Evolutionary conservation across 257 asterid species (phyloP), one percentile per base, ranked within the genome.

Genomic region (Przewalskia tangutica): DNA sequence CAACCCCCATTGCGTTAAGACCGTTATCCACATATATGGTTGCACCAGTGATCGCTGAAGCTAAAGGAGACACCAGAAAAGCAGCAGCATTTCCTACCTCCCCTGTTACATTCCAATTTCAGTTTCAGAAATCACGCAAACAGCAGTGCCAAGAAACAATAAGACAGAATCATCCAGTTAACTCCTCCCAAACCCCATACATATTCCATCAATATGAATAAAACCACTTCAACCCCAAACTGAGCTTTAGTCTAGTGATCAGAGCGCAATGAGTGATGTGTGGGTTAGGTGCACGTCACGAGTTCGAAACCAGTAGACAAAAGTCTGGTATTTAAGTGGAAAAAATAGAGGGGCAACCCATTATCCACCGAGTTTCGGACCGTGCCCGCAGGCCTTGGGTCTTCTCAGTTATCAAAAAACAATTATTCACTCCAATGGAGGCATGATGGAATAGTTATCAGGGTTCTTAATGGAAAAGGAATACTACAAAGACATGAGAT

Each of bases 41-140:
- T 17, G 96, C 88, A 48, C 97, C 97, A n/a, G 97, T 93, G 34
- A 93, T 84, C 46, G 96, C 97, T 5, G 97, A 91, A 58, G 97
- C 96, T 90, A 91, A 50, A 1, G 97, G 94, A 1, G 97, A 93
- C 27, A 88, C 90, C 68, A 93, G 88, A 82, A 93, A 93, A 36
- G 97, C 97, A 82, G 97, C 97, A 44, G 90, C 93, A 51, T 88
- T 93, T 17, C 97, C 97, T 10, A 90, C 93, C 88, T 93, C 97
- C 78, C 89, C 97, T 93, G 97, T 84, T 81, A 80, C 82, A 83
- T 82, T 51, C 53, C 50, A 65, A n/a, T 51, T 40, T 89, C 23
- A 85, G 59, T 50, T 14, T 16, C 81, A 23, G 8, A 63, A 44
- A 48, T 79, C 53, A 58, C 65, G 14, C 67, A 65, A 65, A 20